Evolutionary conservation across 2,329 filamentous ascomycete species (phyloP).

Genomic region (Penicillium rolfsii): DNA sequence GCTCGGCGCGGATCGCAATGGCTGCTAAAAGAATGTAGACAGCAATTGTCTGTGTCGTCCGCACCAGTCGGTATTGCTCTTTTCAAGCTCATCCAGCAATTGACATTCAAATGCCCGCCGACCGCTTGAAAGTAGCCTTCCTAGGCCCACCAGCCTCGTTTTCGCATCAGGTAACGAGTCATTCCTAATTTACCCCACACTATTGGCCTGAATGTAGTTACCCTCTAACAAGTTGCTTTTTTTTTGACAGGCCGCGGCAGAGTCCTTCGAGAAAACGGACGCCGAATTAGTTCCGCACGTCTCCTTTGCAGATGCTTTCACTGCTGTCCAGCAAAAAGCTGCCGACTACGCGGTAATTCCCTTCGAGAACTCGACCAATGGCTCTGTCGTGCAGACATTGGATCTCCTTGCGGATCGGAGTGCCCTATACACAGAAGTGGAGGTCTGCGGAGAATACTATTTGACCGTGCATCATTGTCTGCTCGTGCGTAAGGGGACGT

Average conservation of each 20-base stretch:
- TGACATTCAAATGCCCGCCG: background rate
- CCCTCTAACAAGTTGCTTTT: slow-evolving; percentile 10
- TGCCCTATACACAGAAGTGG: slow-evolving; percentile 66
- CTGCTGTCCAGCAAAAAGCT: slow-evolving; percentile 68
- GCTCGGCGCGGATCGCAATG: slow-evolving; percentile 19
- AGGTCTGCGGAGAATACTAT: slow-evolving; percentile 82
- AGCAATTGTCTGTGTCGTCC: background rate
- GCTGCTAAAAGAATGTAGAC: slow-evolving; percentile 3
- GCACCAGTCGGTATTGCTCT: background rate
- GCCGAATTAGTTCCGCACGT: slow-evolving; percentile 39
- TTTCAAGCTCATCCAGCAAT: background rate
- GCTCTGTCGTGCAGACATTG: slow-evolving; percentile 85
- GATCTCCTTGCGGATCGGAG: slow-evolving; percentile 82
- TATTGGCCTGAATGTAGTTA: slow-evolving; percentile 18
- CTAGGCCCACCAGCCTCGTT: slow-evolving; percentile 68
- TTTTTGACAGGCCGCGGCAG: slow-evolving; percentile 55
- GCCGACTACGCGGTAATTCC: slow-evolving; percentile 80
- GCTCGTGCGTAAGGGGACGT: slow-evolving; percentile 54
- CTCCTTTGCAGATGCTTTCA: slow-evolving; percentile 69
- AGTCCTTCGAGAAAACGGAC: slow-evolving; percentile 48
- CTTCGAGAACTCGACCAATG: slow-evolving; percentile 95
- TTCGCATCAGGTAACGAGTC: slow-evolving; percentile 65
- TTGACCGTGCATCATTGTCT: slow-evolving; percentile 88
- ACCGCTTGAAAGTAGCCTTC: slow-evolving; percentile 53
- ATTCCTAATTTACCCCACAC: slow-evolving; percentile 22